A percentile compares a stretch with the other conserved stretches of the same genome.
Conservation (phyloP, 768 basidiomycete genomes). For the Boletus rex-veris region DNA sequence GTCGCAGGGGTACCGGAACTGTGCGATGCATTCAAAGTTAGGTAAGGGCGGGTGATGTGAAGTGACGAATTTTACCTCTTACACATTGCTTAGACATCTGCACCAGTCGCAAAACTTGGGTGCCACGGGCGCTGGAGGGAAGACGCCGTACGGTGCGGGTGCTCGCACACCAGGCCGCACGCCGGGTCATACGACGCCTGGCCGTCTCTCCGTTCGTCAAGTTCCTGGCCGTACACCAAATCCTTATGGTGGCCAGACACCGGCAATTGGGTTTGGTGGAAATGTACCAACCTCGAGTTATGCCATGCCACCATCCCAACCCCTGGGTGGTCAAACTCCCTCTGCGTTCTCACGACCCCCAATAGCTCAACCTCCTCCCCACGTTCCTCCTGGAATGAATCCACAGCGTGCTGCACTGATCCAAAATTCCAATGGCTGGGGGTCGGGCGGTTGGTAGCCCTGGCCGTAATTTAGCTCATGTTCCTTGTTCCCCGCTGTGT, state of each 20-base stretch:
- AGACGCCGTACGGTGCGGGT: conserved; percentile 76
- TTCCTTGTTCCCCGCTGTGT: conserved; percentile 17
- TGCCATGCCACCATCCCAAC: conserved; percentile 30
- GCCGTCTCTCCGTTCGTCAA: conserved; percentile 73
- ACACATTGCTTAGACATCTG: conserved; percentile 50
- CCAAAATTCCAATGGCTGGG: conserved; percentile 44
- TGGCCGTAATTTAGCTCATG: conserved; percentile 10
- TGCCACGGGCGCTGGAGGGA: conserved; percentile 54
- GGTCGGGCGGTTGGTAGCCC: conserved; percentile 32
- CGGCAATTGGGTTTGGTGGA: conserved; percentile 30
- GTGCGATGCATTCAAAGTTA: conserved; percentile 95
- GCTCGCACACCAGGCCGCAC: conserved; percentile 75
- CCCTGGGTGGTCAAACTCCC: conserved; percentile 42
- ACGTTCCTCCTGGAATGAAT: conserved; percentile 59
- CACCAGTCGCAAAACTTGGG: conserved; percentile 71
- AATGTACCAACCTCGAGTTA: conserved; percentile 28
- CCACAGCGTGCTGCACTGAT: conserved; percentile 65
- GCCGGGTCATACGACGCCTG: conserved; percentile 74
- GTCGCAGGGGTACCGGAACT: conserved; percentile 90
- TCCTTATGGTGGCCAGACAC: conserved; percentile 57
- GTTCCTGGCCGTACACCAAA: conserved; percentile 69
- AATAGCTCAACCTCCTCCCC: conserved; percentile 40
- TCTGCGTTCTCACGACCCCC: conserved; percentile 39
- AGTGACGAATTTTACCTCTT: not conserved
- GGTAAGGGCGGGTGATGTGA: conserved; percentile 38